These are phyloP conservation scores for Komagataea norvegica DNA, from an alignment of 1,139 yeast genomes.

Conservation along the genomic window DNA sequence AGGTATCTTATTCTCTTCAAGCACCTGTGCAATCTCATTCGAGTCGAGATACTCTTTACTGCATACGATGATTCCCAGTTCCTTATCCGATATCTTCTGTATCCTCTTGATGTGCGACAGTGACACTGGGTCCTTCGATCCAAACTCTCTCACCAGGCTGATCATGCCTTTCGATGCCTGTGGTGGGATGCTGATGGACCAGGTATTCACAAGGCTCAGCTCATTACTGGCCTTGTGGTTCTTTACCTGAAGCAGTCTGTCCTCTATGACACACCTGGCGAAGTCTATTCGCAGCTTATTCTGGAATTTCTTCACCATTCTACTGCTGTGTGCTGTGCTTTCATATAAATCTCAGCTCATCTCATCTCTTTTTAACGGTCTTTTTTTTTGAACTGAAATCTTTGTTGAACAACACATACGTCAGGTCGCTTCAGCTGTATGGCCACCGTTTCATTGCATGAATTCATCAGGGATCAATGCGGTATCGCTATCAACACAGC, in stretches of 20 bases:
- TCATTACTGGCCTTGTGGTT: conserved; percentile 27
- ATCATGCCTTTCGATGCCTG: conserved; percentile 29
- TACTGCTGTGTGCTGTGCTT: too few species aligned
- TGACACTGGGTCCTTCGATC: conserved; percentile 33
- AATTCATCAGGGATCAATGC: too few species aligned
- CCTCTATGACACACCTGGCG: conserved; percentile 44
- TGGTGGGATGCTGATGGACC: conserved; percentile 52
- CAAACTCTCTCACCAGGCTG: conserved; percentile 13
- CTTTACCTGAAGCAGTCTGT: conserved; percentile 45
- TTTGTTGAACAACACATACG: too few species aligned
- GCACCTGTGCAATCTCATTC: conserved; percentile 15
- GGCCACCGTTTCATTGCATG: too few species aligned
- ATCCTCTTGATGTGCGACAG: conserved; percentile 42
- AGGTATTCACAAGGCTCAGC: conserved; percentile 43
- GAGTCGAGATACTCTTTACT: conserved; percentile 24
- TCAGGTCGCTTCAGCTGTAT: too few species aligned
- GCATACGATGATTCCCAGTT: conserved; percentile 34
- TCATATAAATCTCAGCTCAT: too few species aligned
- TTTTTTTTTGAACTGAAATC: too few species aligned
- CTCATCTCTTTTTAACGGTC: too few species aligned
- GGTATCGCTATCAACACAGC: too few species aligned
- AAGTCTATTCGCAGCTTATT: conserved; percentile 42
- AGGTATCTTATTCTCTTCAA: conserved; percentile 21
- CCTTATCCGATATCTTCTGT: conserved; percentile 24
- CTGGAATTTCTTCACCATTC: conserved; percentile 33